Evolutionary conservation across 352 stramenopile species (phyloP).

Genomic region (Phytophthora foliorum): DNA sequence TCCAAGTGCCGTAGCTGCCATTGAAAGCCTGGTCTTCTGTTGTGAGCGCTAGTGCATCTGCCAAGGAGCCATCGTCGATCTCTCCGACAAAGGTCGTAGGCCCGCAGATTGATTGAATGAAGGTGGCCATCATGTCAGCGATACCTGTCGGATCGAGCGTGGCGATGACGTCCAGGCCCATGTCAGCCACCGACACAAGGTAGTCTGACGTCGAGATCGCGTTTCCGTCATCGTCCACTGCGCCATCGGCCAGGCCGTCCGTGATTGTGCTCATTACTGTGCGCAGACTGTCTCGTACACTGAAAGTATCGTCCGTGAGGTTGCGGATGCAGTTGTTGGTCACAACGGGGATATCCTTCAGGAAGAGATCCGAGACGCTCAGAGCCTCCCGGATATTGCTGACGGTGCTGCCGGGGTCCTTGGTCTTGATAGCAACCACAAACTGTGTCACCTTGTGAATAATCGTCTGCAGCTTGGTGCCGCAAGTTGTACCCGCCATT

Average conservation of each 20-base stretch:
- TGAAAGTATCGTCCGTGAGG: conserved; percentile 39
- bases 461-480: conserved; percentile 46
- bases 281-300: conserved; percentile 55
- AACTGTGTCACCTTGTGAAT: conserved; percentile 49
- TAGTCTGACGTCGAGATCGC: conserved; percentile 43
- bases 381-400: conserved; percentile 47
- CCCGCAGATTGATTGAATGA: conserved; percentile 65
- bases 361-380: conserved; percentile 51
- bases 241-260: conserved; percentile 45
- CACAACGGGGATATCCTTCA: conserved; percentile 60
- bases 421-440: conserved; percentile 47
- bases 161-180: conserved; percentile 52
- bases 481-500: conserved; percentile 43
- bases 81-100: conserved; percentile 55
- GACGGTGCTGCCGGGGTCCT: conserved; percentile 31
- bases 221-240: conserved; percentile 34
- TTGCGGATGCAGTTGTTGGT: conserved; percentile 48
- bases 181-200: conserved; percentile 41
- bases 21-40: conserved; percentile 50
- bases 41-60: conserved; percentile 48
- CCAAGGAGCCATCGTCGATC: conserved; percentile 54
- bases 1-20: conserved; percentile 50
- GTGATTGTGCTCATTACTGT: conserved; percentile 54
- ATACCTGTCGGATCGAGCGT: conserved; percentile 63
- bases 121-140: conserved; percentile 51